Conservation (phyloP, 768 basidiomycete genomes). For the Rossbeevera mucosa region DNA sequence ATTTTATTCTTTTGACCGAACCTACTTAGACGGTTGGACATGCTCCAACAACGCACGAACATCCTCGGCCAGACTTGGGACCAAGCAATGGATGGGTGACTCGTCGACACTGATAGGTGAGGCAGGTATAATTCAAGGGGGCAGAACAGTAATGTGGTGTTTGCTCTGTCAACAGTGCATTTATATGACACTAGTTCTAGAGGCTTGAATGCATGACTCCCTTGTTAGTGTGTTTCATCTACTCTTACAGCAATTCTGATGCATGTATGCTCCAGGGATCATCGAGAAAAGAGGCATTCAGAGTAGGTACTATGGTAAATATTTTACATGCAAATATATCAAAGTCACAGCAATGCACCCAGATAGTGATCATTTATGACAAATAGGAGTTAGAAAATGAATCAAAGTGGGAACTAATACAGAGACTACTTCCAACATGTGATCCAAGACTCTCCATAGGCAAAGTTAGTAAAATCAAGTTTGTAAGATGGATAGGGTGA, state of each 20-base stretch:
- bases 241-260: not conserved
- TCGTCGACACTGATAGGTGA: conserved; percentile 62
- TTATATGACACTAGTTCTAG: not conserved
- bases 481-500: too few species aligned
- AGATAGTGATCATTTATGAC: too few species aligned
- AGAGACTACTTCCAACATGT: too few species aligned
- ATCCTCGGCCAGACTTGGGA: conserved; percentile 38
- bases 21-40: conserved; percentile 60
- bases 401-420: too few species aligned
- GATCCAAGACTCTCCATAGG: too few species aligned
- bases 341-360: too few species aligned
- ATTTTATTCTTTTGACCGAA: too few species aligned
- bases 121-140: conserved; percentile 47
- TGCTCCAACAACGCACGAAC: conserved; percentile 76
- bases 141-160: not conserved
- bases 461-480: too few species aligned
- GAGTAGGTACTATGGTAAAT: not conserved
- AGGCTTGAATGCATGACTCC: not conserved
- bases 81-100: conserved; percentile 51
- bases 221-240: not conserved
- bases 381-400: too few species aligned
- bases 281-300: too few species aligned
- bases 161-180: not conserved
- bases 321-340: too few species aligned
- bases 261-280: too few species aligned